These are phyloP conservation scores for Sarocladium oryzae DNA, from an alignment of 2,329 filamentous ascomycete species.

Conservation along the genomic window DNA sequence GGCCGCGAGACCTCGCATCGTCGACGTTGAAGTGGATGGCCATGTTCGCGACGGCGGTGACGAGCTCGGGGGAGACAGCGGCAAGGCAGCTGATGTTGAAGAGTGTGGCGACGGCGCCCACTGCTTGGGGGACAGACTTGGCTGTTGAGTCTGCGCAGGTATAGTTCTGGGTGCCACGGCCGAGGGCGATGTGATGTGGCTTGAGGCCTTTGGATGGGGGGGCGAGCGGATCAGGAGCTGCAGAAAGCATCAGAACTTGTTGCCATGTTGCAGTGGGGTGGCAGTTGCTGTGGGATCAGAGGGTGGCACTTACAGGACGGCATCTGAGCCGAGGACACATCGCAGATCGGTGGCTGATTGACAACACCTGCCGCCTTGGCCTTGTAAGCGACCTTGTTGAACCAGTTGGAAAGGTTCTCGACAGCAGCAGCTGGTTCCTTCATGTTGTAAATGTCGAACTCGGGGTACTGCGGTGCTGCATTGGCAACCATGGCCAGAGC, in stretches of 20 bases:
- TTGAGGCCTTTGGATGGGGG: slow-evolving; percentile 51
- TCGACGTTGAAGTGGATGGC: slow-evolving; percentile 60
- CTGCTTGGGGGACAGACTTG: slow-evolving; percentile 53
- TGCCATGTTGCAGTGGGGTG: too few species aligned
- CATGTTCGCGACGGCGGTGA: slow-evolving; percentile 57
- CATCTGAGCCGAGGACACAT: slow-evolving; percentile 46
- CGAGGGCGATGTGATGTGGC: slow-evolving; percentile 74
- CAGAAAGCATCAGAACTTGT: slow-evolving; percentile 12
- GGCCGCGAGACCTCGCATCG: slow-evolving; percentile 23
- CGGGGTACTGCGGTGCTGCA: slow-evolving; percentile 36
- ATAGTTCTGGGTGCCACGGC: slow-evolving; percentile 91
- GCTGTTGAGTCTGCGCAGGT: slow-evolving; percentile 63
- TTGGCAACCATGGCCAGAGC: slow-evolving; percentile 39
- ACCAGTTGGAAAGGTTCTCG: slow-evolving; percentile 51
- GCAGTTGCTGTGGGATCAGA: too few species aligned
- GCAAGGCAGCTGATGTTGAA: slow-evolving; percentile 84
- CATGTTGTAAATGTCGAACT: slow-evolving; percentile 28
- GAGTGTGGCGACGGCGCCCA: slow-evolving; percentile 74
- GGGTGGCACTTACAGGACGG: slow-evolving; percentile 36
- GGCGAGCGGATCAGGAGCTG: slow-evolving; percentile 55
- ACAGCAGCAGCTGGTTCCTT: slow-evolving; percentile 32
- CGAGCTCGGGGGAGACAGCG: slow-evolving; percentile 59
- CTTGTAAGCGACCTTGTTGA: slow-evolving; percentile 52
- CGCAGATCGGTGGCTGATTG: slow-evolving; percentile 39
- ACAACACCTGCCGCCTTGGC: slow-evolving; percentile 40